Conservation (phyloP, 1,284 basidiomycete species). For the Xanthoconium separans region DNA sequence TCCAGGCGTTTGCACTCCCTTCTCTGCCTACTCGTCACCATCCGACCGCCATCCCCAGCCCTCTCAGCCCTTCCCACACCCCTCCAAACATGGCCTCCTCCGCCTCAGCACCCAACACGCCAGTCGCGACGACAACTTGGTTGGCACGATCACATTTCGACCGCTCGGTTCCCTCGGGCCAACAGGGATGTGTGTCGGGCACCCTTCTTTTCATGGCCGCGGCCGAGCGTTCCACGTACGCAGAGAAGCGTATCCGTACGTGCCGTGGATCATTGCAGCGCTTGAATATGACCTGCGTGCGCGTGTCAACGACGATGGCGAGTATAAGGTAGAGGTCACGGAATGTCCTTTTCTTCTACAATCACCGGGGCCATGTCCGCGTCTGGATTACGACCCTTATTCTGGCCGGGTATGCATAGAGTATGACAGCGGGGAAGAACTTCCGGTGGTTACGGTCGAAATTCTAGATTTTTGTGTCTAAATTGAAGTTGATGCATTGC, state of each 20-base stretch:
- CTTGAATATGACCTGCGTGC: conserved; percentile 19
- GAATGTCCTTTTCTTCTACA: conserved; percentile 11
- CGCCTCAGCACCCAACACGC: not conserved
- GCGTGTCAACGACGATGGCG: not conserved
- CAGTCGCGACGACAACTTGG: not conserved
- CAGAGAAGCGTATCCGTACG: too few relatives aligned
- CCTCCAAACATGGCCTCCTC: not conserved
- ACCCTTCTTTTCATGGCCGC: conserved; percentile 14
- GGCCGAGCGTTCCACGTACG: conserved; percentile 12
- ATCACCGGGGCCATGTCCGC: not conserved
- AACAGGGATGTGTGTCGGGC: not conserved
- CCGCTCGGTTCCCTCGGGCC: conserved; percentile 3
- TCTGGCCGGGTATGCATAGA: conserved; percentile 17
- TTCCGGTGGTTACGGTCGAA: conserved; percentile 6
- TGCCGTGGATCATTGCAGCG: not conserved
- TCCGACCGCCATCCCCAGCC: not conserved
- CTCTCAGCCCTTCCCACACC: conserved; percentile 13
- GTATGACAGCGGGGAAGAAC: not conserved
- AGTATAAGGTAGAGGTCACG: not conserved
- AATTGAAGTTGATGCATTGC: too few relatives aligned
- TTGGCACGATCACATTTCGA: not conserved
- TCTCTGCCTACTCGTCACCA: not conserved
- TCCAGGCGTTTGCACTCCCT: not conserved
- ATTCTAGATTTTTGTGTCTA: conserved; percentile 7
- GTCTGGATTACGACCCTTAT: conserved; percentile 25